Evolutionary conservation across 805 yeast genomes (phyloP).

Genomic region (Candida ascalaphidarum): DNA sequence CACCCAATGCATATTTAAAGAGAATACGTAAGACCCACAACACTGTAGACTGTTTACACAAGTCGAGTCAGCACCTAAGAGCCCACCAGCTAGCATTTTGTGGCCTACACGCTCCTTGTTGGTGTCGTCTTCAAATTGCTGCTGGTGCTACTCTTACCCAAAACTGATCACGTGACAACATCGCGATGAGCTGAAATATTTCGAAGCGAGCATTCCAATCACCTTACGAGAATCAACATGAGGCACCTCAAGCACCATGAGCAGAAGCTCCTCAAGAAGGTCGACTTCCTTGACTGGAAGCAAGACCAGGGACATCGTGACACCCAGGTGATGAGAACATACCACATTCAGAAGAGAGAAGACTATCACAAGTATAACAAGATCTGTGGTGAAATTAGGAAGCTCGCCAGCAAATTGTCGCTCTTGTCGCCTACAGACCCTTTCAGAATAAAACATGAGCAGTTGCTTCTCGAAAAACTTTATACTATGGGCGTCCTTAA

Average conservation of each 20-base stretch:
- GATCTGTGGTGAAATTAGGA: constrained; percentile 86
- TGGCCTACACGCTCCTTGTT: too few relatives aligned
- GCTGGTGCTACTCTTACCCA: too few relatives aligned
- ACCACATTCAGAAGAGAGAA: constrained; percentile 89
- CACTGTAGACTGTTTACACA: too few relatives aligned
- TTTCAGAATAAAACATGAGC: constrained; percentile 81
- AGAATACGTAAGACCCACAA: too few relatives aligned
- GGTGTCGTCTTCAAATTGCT: too few relatives aligned
- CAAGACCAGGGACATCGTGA: constrained; percentile 94
- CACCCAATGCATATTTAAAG: too few relatives aligned
- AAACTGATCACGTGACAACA: background rate
- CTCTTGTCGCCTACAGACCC: constrained; percentile 84
- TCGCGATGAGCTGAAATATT: background rate
- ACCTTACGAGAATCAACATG: too few relatives aligned
- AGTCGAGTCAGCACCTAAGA: too few relatives aligned
- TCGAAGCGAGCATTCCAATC: too few relatives aligned
- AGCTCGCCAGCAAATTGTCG: constrained; percentile 79
- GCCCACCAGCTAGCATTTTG: too few relatives aligned
- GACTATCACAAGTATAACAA: constrained; percentile 93
- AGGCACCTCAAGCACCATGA: constrained; percentile 91
- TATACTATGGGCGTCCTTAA: constrained; percentile 83
- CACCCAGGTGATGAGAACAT: constrained; percentile 91
- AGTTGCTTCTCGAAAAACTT: constrained; percentile 76
- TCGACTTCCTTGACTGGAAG: constrained; percentile 96
- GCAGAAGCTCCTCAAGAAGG: constrained; percentile 88